phyloP scores from a whole-genome alignment of 371 early-diverging fungal species.

The Entomophthora muscae region DNA sequence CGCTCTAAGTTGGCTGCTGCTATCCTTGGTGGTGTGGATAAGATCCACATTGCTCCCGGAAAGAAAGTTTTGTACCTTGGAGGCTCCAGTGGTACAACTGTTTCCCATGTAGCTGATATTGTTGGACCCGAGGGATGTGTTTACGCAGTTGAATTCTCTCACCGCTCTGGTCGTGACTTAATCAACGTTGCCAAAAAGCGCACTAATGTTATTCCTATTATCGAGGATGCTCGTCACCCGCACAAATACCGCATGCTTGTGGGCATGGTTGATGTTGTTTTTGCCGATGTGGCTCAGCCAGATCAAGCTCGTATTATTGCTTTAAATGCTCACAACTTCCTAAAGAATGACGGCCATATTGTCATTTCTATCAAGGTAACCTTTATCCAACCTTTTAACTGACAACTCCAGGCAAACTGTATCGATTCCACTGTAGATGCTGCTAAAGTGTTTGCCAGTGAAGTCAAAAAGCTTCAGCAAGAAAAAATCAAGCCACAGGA shows the following conservation, averaged over 20 bases:
- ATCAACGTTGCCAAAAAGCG: constrained; percentile 99
- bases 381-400: too few species aligned
- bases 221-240: constrained; percentile 99
- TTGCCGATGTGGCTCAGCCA: constrained; percentile 99
- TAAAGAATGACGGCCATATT: constrained; percentile 96
- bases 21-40: constrained; percentile 97
- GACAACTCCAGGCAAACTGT: constrained; percentile 87
- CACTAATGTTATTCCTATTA: constrained; percentile 99
- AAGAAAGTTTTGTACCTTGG: constrained; percentile 99
- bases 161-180: constrained; percentile 98
- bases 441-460: constrained; percentile 97
- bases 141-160: constrained; percentile 99
- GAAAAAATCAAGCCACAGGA: constrained; percentile 98
- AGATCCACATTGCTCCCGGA: constrained; percentile 94
- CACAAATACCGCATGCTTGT: constrained; percentile 99
- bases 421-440: constrained; percentile 99
- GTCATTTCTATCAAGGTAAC: constrained; percentile 93
- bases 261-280: constrained; percentile 98
- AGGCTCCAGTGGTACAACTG: constrained; percentile 98
- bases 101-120: constrained; percentile 99
- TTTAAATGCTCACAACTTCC: constrained; percentile 97
- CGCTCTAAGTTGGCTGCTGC: constrained; percentile 99
- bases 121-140: constrained; percentile 98
- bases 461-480: constrained; percentile 97
- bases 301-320: constrained; percentile 99